Conservation (phyloP, 2,329 filamentous ascomycete genomes). For the Chaetomium sp. region DNA sequence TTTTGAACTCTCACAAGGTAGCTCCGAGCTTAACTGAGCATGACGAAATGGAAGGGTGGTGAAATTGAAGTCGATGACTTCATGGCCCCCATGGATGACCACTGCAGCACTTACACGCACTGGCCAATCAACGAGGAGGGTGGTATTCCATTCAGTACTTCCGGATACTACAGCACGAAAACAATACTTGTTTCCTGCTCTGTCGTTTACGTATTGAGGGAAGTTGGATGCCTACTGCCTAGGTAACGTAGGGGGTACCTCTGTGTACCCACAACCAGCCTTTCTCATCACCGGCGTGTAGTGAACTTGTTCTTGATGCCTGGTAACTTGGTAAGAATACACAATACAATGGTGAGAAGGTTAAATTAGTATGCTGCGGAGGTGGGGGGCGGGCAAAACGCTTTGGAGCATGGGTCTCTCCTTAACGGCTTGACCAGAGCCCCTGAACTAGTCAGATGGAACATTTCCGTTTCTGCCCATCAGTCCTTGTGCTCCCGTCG, state of each 20-base stretch:
- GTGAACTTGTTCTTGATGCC: too few relatives aligned
- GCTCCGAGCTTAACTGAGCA: not conserved
- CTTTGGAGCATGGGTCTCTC: too few relatives aligned
- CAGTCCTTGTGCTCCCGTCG: conserved; percentile 26
- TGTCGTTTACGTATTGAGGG: not conserved
- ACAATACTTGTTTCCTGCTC: not conserved
- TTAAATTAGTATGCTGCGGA: too few relatives aligned
- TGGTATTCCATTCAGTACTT: not conserved
- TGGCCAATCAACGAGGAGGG: not conserved
- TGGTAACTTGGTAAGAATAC: too few relatives aligned
- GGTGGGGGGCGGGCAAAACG: too few relatives aligned
- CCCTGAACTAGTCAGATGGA: not conserved
- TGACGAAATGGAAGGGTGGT: not conserved
- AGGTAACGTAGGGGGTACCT: too few relatives aligned
- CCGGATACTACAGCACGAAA: not conserved
- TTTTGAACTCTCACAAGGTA: not conserved
- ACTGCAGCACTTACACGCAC: conserved; percentile 15
- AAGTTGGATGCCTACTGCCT: too few relatives aligned
- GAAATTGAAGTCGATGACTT: conserved; percentile 13
- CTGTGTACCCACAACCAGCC: too few relatives aligned
- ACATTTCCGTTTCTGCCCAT: not conserved
- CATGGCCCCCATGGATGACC: conserved; percentile 5
- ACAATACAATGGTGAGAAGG: too few relatives aligned
- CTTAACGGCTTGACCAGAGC: not conserved
- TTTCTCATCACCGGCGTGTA: too few relatives aligned